Conservation (phyloP, 2,329 filamentous ascomycete genomes). For the Tympanopsis confertula region DNA sequence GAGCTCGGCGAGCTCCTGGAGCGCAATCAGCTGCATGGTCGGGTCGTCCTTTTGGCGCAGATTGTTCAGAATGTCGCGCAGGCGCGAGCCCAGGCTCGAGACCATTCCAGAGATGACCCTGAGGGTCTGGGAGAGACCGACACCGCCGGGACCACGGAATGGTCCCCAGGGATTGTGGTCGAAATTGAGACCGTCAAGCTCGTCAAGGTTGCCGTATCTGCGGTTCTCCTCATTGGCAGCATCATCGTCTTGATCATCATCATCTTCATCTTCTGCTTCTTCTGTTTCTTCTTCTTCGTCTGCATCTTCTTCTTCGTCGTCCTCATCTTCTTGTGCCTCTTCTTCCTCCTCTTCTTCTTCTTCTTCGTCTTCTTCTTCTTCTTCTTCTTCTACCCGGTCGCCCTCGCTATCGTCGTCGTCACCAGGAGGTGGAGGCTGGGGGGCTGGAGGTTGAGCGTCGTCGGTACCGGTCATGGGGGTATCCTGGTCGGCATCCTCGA, state of each 20-base stretch:
- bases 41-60: slow-evolving; percentile 75
- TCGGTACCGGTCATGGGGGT: slow-evolving; percentile 62
- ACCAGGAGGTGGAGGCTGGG: slow-evolving; percentile 28
- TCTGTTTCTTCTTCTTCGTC: slow-evolving; percentile 6
- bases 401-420: slow-evolving; percentile 14
- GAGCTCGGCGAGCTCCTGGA: slow-evolving; percentile 88
- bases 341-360: slow-evolving; percentile 19
- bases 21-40: slow-evolving; percentile 77
- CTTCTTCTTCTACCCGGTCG: slow-evolving; percentile 22
- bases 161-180: slow-evolving; percentile 49
- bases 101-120: slow-evolving; percentile 85
- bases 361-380: too few relatives aligned
- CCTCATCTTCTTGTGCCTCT: slow-evolving; percentile 11
- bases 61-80: slow-evolving; percentile 67
- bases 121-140: slow-evolving; percentile 65
- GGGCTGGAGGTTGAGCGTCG: slow-evolving; percentile 31
- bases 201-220: slow-evolving; percentile 24
- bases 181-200: slow-evolving; percentile 39
- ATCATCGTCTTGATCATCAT: slow-evolving; percentile 24
- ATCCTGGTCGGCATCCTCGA: slow-evolving; percentile 42
- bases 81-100: slow-evolving; percentile 66
- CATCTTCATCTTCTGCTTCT: slow-evolving; percentile 21
- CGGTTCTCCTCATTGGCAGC: slow-evolving; percentile 41
- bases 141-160: slow-evolving; percentile 56
- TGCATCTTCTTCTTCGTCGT: slow-evolving; percentile 30